phyloP scores from a whole-genome alignment of 2,329 filamentous ascomycete species.

The Xylariaceae sp. region DNA sequence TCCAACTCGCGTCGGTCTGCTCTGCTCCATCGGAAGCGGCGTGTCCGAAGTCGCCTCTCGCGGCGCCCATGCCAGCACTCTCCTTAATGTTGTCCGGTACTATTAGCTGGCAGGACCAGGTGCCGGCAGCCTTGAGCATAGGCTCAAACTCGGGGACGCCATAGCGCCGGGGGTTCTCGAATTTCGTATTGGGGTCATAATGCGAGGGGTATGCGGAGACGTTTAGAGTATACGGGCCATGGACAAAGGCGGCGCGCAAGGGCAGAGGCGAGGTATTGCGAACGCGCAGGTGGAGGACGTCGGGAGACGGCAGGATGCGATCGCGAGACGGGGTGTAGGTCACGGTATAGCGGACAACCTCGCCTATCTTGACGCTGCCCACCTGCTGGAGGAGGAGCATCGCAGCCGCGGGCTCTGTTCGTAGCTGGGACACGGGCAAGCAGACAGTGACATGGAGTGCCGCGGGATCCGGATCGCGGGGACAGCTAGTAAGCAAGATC shows the following conservation, averaged over 20 bases:
- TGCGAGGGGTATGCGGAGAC: conserved; percentile 76
- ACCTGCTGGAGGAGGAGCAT: conserved; percentile 92
- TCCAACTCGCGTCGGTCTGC: conserved; percentile 54
- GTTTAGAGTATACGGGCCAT: conserved; percentile 88
- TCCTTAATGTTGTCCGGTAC: conserved; percentile 74
- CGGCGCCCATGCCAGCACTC: conserved; percentile 43
- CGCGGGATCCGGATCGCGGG: neutral
- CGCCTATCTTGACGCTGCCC: conserved; percentile 87
- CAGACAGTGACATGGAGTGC: neutral
- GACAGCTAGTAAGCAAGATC: conserved; percentile 3
- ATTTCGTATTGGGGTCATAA: conserved; percentile 77
- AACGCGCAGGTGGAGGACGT: conserved; percentile 74
- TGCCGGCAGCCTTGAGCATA: conserved; percentile 88
- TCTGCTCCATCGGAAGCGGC: conserved; percentile 43
- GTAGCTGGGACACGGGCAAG: neutral
- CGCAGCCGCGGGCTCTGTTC: conserved; percentile 15
- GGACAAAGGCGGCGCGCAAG: conserved; percentile 88
- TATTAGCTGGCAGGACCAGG: conserved; percentile 71
- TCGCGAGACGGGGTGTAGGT: conserved; percentile 88
- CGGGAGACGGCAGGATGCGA: conserved; percentile 79
- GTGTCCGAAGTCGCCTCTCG: conserved; percentile 39
- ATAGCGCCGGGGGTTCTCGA: conserved; percentile 60
- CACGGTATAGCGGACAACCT: conserved; percentile 84
- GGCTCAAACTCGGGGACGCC: conserved; percentile 89
- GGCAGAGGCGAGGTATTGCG: conserved; percentile 89